Conservation (phyloP, 140 eudicot genomes). For the Ambrosia hybrid region DNA sequence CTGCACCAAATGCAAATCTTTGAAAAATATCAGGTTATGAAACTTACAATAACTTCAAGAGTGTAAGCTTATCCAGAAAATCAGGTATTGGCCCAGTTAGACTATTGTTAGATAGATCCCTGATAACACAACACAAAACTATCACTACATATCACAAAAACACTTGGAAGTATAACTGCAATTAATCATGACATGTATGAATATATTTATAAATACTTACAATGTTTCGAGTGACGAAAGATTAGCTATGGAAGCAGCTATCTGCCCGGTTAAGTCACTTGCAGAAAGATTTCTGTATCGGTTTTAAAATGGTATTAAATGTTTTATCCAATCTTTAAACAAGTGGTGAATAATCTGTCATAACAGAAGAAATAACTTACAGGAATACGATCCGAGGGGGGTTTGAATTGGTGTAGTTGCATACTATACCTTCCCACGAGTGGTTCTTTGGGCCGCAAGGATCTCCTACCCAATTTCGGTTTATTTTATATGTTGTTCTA, state of each 20-base stretch:
- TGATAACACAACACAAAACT: conserved; percentile 18
- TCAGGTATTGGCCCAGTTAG: conserved; percentile 44
- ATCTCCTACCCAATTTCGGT: conserved; percentile 45
- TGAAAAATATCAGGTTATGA: too few relatives aligned
- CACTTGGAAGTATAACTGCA: conserved; percentile 2
- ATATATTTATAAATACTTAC: conserved; percentile 25
- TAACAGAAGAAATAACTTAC: conserved; percentile 22
- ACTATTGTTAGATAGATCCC: conserved; percentile 47
- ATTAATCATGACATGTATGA: background rate
- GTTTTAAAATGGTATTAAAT: conserved; percentile 10
- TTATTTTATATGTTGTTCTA: conserved; percentile 29
- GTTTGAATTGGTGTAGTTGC: conserved; percentile 25
- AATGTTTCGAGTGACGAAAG: conserved; percentile 36
- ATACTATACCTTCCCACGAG: conserved; percentile 42
- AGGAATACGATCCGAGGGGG: conserved; percentile 32
- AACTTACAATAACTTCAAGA: conserved; percentile 37
- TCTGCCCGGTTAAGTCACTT: conserved; percentile 36
- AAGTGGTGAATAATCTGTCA: background rate
- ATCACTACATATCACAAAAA: conserved; percentile 10
- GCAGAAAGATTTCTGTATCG: conserved; percentile 36
- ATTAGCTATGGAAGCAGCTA: conserved; percentile 34
- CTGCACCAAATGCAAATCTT: conserved; percentile 3
- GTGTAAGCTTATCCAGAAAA: conserved; percentile 29
- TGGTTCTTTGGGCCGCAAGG: conserved; percentile 43
- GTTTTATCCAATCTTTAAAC: background rate